Evolutionary conservation across 208 protist genomes (phyloP), one percentile per base, ranked within the genome.

Genomic region (Acanthamoeba culbertsoni): DNA sequence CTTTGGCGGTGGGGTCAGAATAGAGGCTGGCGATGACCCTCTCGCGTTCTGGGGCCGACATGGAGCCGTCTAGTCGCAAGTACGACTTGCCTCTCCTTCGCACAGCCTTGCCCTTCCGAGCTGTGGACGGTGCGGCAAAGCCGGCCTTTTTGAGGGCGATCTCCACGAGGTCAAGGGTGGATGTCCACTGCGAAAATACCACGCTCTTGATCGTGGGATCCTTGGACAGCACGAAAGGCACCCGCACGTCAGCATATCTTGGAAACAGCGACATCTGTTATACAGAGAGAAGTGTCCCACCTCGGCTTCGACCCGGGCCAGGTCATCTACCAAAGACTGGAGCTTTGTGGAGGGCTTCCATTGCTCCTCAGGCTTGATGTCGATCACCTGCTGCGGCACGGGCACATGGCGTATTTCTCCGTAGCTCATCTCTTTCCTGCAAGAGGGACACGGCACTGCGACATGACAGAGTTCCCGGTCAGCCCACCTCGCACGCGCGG

Each of bases 181-280:
- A 94, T 1, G 95, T 97, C 96, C 96, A 97, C 84, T 97, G 95
- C 16, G 92, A 95, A 43, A 97, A 97, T 1, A 97, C 71, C 5
- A 97, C 91, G 51, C 59, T 90, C 86, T 97, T 97, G 10, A 94
- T 82, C n/a, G 84, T 23, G 40, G 93, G 86, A 12, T 94, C 93
- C 18, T 88, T 18, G 12, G 48, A 23, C 48, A 55, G 18, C 48
- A 55, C 48, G 18, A 55, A 55, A 8, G 48, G 18, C 18, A n/a
- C 7, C 12, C 8, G 16, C 59, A 7, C 14, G 16, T 68, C 20
- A 68, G 28, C 14, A 68, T 14, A 26, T n/a, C 8, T 26, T 68
- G 20, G 59, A 68, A 8, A 55, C 18, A 18, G 48, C n/a, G n/a
- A n/a, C n/a, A n/a, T n/a, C n/a, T n/a, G n/a, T n/a, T n/a, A n/a